Percentiles rank a stretch among this genome's conserved stretches.
These are phyloP conservation scores for Jatropha multifida DNA, from an alignment of 441 rosid genomes.

Conservation along the genomic window DNA sequence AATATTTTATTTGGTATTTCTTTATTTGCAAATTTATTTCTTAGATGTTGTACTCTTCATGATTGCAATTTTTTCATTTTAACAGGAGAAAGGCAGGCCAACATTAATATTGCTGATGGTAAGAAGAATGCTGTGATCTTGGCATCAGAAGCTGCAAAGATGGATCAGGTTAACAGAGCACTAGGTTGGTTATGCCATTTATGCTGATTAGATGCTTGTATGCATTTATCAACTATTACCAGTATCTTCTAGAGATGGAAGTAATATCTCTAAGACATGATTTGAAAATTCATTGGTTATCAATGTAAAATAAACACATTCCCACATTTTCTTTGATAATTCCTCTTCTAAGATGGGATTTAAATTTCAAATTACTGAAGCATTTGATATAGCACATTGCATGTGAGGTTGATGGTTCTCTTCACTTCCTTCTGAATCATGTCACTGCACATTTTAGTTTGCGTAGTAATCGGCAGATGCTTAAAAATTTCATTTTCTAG, in stretches of 20 bases:
- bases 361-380: slow-evolving; percentile 1
- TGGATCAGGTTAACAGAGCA: slow-evolving; percentile 71
- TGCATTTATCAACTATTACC: background rate
- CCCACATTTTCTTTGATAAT: background rate
- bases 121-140: slow-evolving; percentile 61
- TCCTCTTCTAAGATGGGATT: background rate
- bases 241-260: background rate
- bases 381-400: background rate
- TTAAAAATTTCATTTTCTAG: background rate
- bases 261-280: background rate
- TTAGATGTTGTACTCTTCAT: background rate
- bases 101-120: slow-evolving; percentile 90
- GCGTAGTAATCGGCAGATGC: background rate
- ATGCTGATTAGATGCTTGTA: background rate
- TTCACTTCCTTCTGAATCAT: background rate
- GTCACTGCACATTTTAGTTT: background rate
- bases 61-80: slow-evolving; percentile 15
- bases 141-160: slow-evolving; percentile 65
- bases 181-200: slow-evolving; percentile 42
- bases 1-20: slow-evolving; percentile 3
- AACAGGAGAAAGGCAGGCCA: slow-evolving; percentile 89
- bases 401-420: background rate
- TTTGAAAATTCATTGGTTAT: background rate
- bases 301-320: background rate
- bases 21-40: background rate